Evolutionary conservation across 768 basidiomycete species (phyloP).

Genomic region (Auriculariales sp.): DNA sequence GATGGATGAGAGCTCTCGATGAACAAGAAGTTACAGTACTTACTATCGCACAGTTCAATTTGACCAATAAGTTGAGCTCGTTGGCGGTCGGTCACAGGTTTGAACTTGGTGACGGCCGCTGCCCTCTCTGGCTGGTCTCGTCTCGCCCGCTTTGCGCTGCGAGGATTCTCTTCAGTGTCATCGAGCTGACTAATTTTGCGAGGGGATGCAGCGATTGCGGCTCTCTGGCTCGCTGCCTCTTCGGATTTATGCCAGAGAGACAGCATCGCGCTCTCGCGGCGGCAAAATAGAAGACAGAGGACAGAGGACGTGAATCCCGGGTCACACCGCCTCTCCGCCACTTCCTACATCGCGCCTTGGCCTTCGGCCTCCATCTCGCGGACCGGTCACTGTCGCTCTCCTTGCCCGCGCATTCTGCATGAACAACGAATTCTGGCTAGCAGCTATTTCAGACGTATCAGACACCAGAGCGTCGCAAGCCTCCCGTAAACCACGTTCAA

Average conservation of each 20-base stretch:
- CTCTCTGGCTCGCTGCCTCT: too few relatives aligned
- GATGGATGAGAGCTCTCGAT: too few relatives aligned
- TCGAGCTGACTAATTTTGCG: neutral
- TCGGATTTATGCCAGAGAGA: neutral
- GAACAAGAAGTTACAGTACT: too few relatives aligned
- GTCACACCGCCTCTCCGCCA: too few relatives aligned
- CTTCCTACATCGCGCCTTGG: neutral
- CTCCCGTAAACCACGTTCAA: constrained; percentile 21
- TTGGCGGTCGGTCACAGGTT: neutral
- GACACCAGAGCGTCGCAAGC: neutral
- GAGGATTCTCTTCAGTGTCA: neutral
- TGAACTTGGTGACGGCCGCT: neutral
- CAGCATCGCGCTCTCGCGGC: neutral
- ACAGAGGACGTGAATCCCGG: too few relatives aligned
- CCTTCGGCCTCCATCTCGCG: neutral
- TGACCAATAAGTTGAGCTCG: neutral
- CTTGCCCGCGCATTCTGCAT: neutral
- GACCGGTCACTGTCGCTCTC: neutral
- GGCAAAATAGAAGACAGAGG: neutral
- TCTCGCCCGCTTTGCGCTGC: neutral
- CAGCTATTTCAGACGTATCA: neutral
- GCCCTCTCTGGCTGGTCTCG: neutral
- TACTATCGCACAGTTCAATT: neutral
- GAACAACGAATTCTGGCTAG: neutral
- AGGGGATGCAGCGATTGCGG: neutral